Evolutionary conservation across 352 stramenopile genomes (phyloP), one percentile per base, ranked within the genome.

Genomic region (Phytophthora idaei): DNA sequence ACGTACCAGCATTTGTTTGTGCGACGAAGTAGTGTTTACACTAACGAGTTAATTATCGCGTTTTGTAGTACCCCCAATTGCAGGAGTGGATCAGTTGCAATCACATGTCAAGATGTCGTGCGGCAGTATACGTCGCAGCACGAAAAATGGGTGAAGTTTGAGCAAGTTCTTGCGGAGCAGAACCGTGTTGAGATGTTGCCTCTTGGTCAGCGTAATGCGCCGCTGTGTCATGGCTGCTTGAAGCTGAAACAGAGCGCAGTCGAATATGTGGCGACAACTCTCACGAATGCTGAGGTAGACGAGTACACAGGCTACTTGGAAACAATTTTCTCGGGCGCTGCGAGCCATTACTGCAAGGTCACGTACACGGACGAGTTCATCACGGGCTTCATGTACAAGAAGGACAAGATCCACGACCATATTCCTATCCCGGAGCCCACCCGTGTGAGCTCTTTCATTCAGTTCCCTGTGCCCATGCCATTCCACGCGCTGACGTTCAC

Each of bases 331-430:
- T 93, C 85, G 1, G 85, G 85, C 5, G 77, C 80, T 25, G 84
- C 88, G 14, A 93, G 78, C 29, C 83, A 93, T 58, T 87, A 92
- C 52, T 94, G 88, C 69, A 94, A 92, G 57, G 81, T 95, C 27
- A 93, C 91, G 50, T 86, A 85, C 31, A 93, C 80, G 10, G 88
- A 93, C 53, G 88, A 95, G 60, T 93, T 90, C 42, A 90, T 94
- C 61, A 92, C 85, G 54, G 88, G 88, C 14, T 95, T 95, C 59
- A 74, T 95, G 73, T 95, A 92, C 86, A 95, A 95, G 71, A 95
- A 95, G 62, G 88, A 95, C 74, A 95, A 95, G 61, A 94, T 95
- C 42, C 88, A 95, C 67, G 88, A 95, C 46, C 88, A 95, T 64
- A 93, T 95, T 56, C 88, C 88, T 45, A 92, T 95, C 53, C 88